phyloP scores from a whole-genome alignment of 208 protist species.

The Acanthamoeba culbertsoni region DNA sequence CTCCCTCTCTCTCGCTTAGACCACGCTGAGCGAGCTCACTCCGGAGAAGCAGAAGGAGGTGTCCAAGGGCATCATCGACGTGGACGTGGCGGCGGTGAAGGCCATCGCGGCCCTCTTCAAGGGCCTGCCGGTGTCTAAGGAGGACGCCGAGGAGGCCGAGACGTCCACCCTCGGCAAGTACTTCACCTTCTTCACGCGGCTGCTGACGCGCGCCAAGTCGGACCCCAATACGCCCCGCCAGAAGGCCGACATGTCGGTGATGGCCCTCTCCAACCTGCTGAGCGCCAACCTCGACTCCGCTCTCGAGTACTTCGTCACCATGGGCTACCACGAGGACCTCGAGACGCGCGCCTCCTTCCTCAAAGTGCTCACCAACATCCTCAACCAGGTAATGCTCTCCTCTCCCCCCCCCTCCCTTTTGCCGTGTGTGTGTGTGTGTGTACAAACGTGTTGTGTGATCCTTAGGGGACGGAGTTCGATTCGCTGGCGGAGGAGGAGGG shows the following conservation, averaged over 20 bases:
- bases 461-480: slow-evolving; percentile 73
- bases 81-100: slow-evolving; percentile 65
- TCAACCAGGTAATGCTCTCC: slow-evolving; percentile 62
- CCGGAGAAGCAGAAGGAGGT: slow-evolving; percentile 47
- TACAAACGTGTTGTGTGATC: background rate
- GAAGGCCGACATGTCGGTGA: slow-evolving; percentile 67
- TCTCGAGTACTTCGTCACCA: slow-evolving; percentile 68
- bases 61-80: slow-evolving; percentile 40
- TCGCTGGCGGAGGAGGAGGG: slow-evolving; percentile 58
- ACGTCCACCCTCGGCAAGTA: slow-evolving; percentile 69
- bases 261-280: slow-evolving; percentile 70
- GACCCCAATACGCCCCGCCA: slow-evolving; percentile 57
- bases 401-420: background rate
- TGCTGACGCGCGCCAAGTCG: slow-evolving; percentile 67
- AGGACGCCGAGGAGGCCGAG: slow-evolving; percentile 14
- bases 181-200: slow-evolving; percentile 73
- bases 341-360: slow-evolving; percentile 75
- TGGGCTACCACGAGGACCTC: slow-evolving; percentile 77
- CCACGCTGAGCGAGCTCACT: background rate
- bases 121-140: slow-evolving; percentile 55
- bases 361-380: slow-evolving; percentile 77
- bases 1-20: background rate
- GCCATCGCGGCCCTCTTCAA: slow-evolving; percentile 65
- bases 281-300: slow-evolving; percentile 72
- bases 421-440: background rate